Evolutionary conservation across 192 early-diverging fungal genomes (phyloP).

Genomic region (Gaertneriomyces semiglobifer): DNA sequence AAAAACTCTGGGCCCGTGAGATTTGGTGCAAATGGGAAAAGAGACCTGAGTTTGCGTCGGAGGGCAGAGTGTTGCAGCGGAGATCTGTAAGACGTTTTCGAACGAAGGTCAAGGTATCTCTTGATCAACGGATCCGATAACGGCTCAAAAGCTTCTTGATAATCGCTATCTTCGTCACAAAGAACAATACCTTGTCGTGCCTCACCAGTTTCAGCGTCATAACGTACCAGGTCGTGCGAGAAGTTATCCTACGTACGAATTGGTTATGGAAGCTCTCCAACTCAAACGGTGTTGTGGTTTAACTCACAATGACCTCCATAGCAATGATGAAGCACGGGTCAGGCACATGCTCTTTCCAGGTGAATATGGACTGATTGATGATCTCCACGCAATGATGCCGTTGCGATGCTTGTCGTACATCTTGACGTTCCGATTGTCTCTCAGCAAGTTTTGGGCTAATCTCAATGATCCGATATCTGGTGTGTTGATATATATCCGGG

Average conservation of each 20-base stretch:
- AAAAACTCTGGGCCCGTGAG: constrained; percentile 83
- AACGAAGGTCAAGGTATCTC: constrained; percentile 64
- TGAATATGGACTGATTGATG: constrained; percentile 90
- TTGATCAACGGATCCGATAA: constrained; percentile 73
- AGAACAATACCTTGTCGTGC: constrained; percentile 81
- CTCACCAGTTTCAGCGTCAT: constrained; percentile 66
- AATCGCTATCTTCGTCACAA: constrained; percentile 78
- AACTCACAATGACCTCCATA: constrained; percentile 89
- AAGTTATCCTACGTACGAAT: constrained; percentile 76
- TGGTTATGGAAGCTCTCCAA: constrained; percentile 5
- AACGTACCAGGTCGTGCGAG: constrained; percentile 91
- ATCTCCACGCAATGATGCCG: constrained; percentile 55
- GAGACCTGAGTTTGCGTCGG: constrained; percentile 51
- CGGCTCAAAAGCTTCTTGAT: constrained; percentile 79
- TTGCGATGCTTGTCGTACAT: constrained; percentile 13
- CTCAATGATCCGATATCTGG: constrained; percentile 87
- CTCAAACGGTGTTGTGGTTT: background rate
- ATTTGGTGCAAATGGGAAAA: constrained; percentile 82
- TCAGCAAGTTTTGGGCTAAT: constrained; percentile 82
- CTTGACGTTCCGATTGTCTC: constrained; percentile 26
- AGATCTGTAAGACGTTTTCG: constrained; percentile 57
- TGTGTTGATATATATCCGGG: constrained; percentile 74
- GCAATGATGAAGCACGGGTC: constrained; percentile 88
- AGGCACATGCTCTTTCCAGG: constrained; percentile 70
- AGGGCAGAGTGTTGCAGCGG: constrained; percentile 49